Evolutionary conservation across 2,329 filamentous ascomycete species (phyloP), one percentile per base, ranked within the genome.

Genomic region (Colletotrichum filicis): DNA sequence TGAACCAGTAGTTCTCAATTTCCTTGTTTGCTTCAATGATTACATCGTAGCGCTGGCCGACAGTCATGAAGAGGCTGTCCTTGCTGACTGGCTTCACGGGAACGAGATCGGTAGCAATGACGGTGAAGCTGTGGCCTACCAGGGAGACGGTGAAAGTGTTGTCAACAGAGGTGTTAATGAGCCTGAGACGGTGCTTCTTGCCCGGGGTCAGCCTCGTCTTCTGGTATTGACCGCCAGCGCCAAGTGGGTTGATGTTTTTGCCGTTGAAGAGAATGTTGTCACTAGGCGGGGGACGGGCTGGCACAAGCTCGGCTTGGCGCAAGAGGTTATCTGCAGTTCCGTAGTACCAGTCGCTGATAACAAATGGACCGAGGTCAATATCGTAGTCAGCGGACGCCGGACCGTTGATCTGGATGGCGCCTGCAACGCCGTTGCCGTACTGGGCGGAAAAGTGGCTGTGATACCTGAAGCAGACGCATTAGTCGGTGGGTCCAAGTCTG

Each of bases 311-410:
- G 19, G 26, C 77, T 49, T 8, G 60, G 64, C 55, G 75, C 77
- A 68, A 63, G 32, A 78, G 76, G 52, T 77, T 65, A 70, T 83
- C 81, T 4, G 80, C 81, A 14, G 79, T 77, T 58, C 76, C 71
- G 58, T 87, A 83, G 79, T 88, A 88, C 84, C 87, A 91, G 75
- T 91, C 89, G 8, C 83, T 85, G 53, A 91, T 82, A 6, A 85
- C 83, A 7, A 88, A 85, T 3, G 75, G 69, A 1, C 92, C 92
- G 0, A 92, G 82, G 76, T 94, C 92, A 55, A 88, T 84, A 74
- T 94, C 91, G 76, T 92, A 92, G 60, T 76, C 75, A 37, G 74
- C 75, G 22, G 75, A 75, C 24, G 76, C 74, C 0, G 89, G 89
- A 0, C 87, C 88, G 62, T 87, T 80, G 66, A 89, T 85, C 37